Evolutionary conservation across 2,329 filamentous ascomycete genomes (phyloP).

Genomic region (Pseudogymnoascus sp.): DNA sequence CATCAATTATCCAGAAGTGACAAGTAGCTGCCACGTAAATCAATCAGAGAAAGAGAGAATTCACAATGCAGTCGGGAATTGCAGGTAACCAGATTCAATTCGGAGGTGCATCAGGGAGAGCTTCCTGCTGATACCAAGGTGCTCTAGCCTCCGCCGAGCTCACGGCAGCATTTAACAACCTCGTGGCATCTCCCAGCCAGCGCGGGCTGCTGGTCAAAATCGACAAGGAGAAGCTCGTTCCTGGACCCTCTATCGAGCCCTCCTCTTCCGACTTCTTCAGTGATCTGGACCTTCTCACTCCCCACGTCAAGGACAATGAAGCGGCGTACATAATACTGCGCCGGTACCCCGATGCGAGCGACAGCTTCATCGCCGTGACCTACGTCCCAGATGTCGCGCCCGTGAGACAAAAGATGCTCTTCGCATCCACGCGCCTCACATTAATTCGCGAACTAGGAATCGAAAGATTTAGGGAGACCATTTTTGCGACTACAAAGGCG

Average conservation of each 20-base stretch:
- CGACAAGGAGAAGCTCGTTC: conserved; percentile 56
- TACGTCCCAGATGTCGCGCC: conserved; percentile 73
- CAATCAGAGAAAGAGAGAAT: not conserved
- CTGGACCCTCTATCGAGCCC: conserved; percentile 46
- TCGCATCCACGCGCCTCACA: conserved; percentile 68
- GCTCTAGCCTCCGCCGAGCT: conserved; percentile 66
- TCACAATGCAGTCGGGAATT: conserved; percentile 69
- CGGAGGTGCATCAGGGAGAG: not conserved
- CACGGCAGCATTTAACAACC: conserved; percentile 59
- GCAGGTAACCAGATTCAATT: conserved; percentile 42
- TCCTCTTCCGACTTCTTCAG: conserved; percentile 48
- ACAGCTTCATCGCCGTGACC: conserved; percentile 56
- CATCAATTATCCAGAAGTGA: not conserved
- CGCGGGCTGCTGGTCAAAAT: conserved; percentile 69
- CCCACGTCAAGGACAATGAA: conserved; percentile 55
- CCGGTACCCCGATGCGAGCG: conserved; percentile 47
- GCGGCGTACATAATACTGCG: conserved; percentile 71
- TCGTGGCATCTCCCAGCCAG: conserved; percentile 52
- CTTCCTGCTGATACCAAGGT: conserved; percentile 8
- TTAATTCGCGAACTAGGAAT: conserved; percentile 68
- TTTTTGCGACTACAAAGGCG: conserved; percentile 61
- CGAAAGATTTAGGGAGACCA: conserved; percentile 68
- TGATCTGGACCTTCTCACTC: conserved; percentile 54
- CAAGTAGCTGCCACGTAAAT: not conserved
- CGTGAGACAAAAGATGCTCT: conserved; percentile 80